Evolutionary conservation across 2,329 filamentous ascomycete species (phyloP).

Genomic region (Aspergillus bombycis): DNA sequence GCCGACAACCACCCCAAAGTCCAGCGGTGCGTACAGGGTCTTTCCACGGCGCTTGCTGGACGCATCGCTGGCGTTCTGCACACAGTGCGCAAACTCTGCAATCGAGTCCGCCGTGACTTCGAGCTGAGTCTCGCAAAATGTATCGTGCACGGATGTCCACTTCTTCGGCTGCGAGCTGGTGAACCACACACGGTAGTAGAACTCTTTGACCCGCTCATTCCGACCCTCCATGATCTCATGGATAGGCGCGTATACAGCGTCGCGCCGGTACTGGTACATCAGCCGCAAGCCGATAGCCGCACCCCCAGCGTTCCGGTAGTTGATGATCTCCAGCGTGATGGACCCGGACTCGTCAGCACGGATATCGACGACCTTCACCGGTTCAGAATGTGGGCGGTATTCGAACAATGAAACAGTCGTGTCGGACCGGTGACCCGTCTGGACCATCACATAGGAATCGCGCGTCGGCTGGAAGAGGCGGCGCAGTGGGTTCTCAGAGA

Average conservation of each 20-base stretch:
- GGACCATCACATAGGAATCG: slow-evolving; percentile 3
- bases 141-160: slow-evolving; percentile 24
- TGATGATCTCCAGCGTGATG: background rate
- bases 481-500: slow-evolving; percentile 2
- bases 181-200: slow-evolving; percentile 99
- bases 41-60: slow-evolving; percentile 96
- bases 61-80: slow-evolving; percentile 95
- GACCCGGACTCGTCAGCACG: background rate
- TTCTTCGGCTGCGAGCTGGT: slow-evolving; percentile 64
- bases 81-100: slow-evolving; percentile 96
- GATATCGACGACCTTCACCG: background rate
- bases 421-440: background rate
- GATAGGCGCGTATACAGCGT: slow-evolving; percentile 96
- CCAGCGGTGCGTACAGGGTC: slow-evolving; percentile 94
- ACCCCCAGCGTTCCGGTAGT: slow-evolving; percentile 68
- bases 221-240: slow-evolving; percentile 93
- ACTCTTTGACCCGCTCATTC: slow-evolving; percentile 98
- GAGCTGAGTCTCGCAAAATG: slow-evolving; percentile 68
- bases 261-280: slow-evolving; percentile 89
- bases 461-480: slow-evolving; percentile 4
- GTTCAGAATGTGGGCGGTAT: background rate
- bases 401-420: background rate
- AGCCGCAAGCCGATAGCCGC: slow-evolving; percentile 79
- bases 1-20: slow-evolving; percentile 94
- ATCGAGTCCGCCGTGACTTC: slow-evolving; percentile 82